A percentile compares a stretch with the other conserved stretches of the same genome.
phyloP scores from a whole-genome alignment of 768 basidiomycete genomes.

The Mycena chlorophos region DNA sequence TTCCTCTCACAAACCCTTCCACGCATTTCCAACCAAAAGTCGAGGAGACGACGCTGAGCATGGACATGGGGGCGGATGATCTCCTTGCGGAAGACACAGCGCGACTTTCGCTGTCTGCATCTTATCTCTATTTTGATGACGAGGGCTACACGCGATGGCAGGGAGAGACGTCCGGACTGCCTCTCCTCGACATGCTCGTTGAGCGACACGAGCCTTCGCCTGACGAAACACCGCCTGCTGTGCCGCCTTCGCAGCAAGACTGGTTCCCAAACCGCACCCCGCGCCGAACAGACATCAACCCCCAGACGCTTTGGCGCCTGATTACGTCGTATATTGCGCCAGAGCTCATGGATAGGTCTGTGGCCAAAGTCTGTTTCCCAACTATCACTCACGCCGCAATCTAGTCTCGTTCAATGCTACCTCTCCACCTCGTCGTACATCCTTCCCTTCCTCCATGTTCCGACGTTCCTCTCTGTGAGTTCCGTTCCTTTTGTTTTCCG shows the following conservation, averaged over 20 bases:
- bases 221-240: slow-evolving; percentile 25
- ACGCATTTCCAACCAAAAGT: slow-evolving; percentile 62
- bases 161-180: slow-evolving; percentile 90
- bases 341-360: slow-evolving; percentile 85
- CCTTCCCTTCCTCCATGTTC: slow-evolving; percentile 90
- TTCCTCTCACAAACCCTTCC: slow-evolving; percentile 79
- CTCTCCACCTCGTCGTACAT: slow-evolving; percentile 92
- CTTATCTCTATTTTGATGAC: slow-evolving; percentile 85
- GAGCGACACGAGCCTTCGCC: slow-evolving; percentile 57
- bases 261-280: slow-evolving; percentile 87
- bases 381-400: too few species aligned
- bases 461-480: slow-evolving; percentile 77
- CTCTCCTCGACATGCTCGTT: slow-evolving; percentile 80
- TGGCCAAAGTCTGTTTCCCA: neutral
- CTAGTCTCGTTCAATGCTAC: slow-evolving; percentile 77
- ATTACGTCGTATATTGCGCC: slow-evolving; percentile 86
- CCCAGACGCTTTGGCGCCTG: slow-evolving; percentile 83
- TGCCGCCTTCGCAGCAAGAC: slow-evolving; percentile 27
- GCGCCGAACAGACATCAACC: slow-evolving; percentile 75
- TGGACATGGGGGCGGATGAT: slow-evolving; percentile 38
- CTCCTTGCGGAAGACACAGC: slow-evolving; percentile 58
- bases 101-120: slow-evolving; percentile 67
- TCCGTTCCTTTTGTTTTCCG: slow-evolving; percentile 11
- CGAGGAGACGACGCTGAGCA: slow-evolving; percentile 43
- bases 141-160: slow-evolving; percentile 89